Percentiles rank a stretch among this genome's conserved stretches.
Conservation (phyloP, 1,139 yeast genomes). For the Geotrichum phurueaensis region DNA sequence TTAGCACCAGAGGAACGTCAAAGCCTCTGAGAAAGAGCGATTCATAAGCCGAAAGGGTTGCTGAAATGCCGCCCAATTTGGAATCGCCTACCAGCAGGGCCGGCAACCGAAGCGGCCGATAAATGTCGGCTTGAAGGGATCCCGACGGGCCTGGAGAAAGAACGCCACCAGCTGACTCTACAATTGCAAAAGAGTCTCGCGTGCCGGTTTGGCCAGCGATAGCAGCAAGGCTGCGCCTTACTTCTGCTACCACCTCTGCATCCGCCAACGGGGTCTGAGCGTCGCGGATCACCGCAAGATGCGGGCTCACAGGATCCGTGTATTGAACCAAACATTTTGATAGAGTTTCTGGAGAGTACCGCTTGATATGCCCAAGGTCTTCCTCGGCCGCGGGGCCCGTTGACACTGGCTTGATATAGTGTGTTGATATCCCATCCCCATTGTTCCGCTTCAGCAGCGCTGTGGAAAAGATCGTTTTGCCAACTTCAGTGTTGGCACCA, state of each 20-base stretch:
- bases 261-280: constrained; percentile 15
- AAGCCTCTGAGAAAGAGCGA: constrained; percentile 26
- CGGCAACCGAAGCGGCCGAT: constrained; percentile 28
- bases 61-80: constrained; percentile 29
- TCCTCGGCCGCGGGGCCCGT: constrained; percentile 28
- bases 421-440: neutral
- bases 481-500: constrained; percentile 40
- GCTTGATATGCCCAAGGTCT: constrained; percentile 20
- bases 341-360: constrained; percentile 11
- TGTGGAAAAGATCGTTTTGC: constrained; percentile 29
- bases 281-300: constrained; percentile 23
- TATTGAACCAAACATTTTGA: constrained; percentile 24
- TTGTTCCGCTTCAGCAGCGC: constrained; percentile 18
- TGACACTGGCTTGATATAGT: constrained; percentile 29
- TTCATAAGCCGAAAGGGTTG: constrained; percentile 29
- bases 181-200: constrained; percentile 20
- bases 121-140: constrained; percentile 27
- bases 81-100: constrained; percentile 28
- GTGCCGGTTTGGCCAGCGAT: neutral
- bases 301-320: constrained; percentile 28
- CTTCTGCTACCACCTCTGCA: constrained; percentile 3
- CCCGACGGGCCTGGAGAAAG: constrained; percentile 28
- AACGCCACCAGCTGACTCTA: constrained; percentile 32
- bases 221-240: neutral
- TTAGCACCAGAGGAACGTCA: constrained; percentile 24